These are phyloP conservation scores for Eucalyptus globulus DNA, from an alignment of 345 rosid species.

Conservation along the genomic window DNA sequence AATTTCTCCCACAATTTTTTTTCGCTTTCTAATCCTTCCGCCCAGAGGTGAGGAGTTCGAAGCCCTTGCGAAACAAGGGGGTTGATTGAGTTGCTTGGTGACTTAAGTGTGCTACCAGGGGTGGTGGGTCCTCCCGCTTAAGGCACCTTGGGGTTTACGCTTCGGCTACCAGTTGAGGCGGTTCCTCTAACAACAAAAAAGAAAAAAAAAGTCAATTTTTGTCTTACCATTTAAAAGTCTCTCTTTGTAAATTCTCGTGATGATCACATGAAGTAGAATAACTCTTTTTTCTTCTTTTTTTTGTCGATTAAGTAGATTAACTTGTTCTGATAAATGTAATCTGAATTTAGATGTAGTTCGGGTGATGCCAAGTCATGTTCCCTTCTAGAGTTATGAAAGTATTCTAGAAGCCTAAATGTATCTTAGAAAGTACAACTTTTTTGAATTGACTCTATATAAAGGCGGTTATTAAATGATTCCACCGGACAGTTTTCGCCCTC, in stretches of 20 bases:
- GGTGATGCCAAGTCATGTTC: not conserved
- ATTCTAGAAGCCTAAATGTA: not conserved
- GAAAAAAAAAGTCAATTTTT: too few relatives aligned
- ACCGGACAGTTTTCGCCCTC: not conserved
- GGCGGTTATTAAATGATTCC: not conserved
- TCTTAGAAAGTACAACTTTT: not conserved
- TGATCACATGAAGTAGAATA: not conserved
- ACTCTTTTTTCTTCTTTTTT: too few relatives aligned
- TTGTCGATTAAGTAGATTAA: not conserved
- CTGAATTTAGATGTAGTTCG: not conserved
- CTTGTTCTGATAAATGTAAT: not conserved
- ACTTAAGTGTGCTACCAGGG: too few relatives aligned
- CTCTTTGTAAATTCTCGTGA: not conserved
- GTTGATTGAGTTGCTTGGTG: accelerated
- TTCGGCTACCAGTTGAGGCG: too few relatives aligned
- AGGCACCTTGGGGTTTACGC: accelerated
- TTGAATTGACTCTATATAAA: not conserved
- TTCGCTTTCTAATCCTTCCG: not conserved
- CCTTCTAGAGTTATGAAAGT: not conserved
- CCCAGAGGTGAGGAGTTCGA: too few relatives aligned
- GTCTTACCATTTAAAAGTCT: not conserved
- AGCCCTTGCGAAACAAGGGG: too few relatives aligned
- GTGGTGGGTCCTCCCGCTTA: too few relatives aligned
- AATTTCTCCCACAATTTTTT: not conserved
- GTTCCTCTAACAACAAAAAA: too few relatives aligned